Base-by-base conservation (phyloP, 768 basidiomycete genomes). In the Boletus rubroflammeus region DNA sequence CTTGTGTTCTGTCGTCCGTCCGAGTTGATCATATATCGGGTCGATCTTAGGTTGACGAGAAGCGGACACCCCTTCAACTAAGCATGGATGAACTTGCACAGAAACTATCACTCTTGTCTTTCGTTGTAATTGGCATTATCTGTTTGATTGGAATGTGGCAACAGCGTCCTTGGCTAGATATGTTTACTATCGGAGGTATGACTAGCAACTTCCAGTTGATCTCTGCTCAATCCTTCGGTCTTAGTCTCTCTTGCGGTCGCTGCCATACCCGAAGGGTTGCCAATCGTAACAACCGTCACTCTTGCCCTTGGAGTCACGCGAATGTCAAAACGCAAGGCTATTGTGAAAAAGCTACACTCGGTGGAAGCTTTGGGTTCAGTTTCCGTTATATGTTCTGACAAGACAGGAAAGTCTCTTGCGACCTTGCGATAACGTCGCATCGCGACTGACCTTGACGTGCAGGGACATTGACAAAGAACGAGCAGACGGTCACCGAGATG, bases 181-280 rank as follows among this genome's bases (percentile, higher is more conserved):
- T 98, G 96, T 98, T 98, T 67, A 98, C 95, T 9, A 98, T 98
- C 57, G 95, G 95, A 76, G 94, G 94, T 95, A 63, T 50, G 83
- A 29, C 32, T 25, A 15, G 26, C 5, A 5, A 36, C 31, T 23
- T 14, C 54, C 13, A 5, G 9, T 9, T 10, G 29, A 28, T 19
- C 28, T 59, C 19, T 55, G 21, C 47, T 60, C 48, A 60, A 51
- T 29, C 21, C 55, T 57, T 62, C 3, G 67, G 52, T 50, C 45
- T 38, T 53, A 97, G 95, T 98, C 3, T 98, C 95, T 2, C 81
- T 98, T 56, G 95, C 95, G 29, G 95, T 98, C n/a, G 95, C 95
- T 51, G 95, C 95, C 41, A 98, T 98, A 58, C 95, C 95, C 0
- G 95, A 98, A 74, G 95, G 95, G 14, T 73, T 98, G 15, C 95